phyloP scores from a whole-genome alignment of 371 early-diverging fungal genomes.

The Haplosporangium sp. region DNA sequence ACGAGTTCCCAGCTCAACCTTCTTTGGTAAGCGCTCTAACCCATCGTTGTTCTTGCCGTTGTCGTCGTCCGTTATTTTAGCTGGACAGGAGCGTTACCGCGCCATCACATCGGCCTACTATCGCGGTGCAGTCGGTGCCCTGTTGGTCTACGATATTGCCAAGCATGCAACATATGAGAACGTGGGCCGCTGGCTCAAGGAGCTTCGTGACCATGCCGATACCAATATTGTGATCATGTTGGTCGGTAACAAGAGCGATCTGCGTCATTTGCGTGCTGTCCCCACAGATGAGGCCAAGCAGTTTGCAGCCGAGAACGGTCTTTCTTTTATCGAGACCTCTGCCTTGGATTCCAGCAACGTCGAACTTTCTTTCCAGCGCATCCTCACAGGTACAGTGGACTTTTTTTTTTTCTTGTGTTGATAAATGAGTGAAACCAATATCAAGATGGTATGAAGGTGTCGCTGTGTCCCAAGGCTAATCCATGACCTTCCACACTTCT shows the following conservation, averaged over 20 bases:
- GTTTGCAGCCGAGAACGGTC: constrained; percentile 92
- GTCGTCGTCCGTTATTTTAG: constrained; percentile 51
- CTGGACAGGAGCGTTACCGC: constrained; percentile 92
- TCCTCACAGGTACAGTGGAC: constrained; percentile 79
- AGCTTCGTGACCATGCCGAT: constrained; percentile 98
- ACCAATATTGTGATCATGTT: constrained; percentile 98
- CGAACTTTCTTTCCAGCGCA: constrained; percentile 93
- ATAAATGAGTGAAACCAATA: background rate
- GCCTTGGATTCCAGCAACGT: constrained; percentile 96
- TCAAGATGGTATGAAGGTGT: too few relatives aligned
- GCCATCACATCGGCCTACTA: constrained; percentile 96
- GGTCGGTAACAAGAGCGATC: constrained; percentile 99
- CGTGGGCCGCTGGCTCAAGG: constrained; percentile 97
- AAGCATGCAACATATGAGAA: constrained; percentile 96
- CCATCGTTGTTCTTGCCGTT: constrained; percentile 8
- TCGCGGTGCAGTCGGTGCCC: constrained; percentile 99
- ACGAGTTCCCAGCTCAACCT: constrained; percentile 30
- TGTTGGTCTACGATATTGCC: constrained; percentile 99
- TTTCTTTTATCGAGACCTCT: constrained; percentile 96
- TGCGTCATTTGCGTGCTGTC: constrained; percentile 95
- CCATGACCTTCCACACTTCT: background rate
- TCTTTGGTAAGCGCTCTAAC: constrained; percentile 6
- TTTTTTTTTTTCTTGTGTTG: too few relatives aligned
- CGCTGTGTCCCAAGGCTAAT: too few relatives aligned
- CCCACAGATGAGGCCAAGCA: constrained; percentile 97